Evolutionary conservation across 352 stramenopile genomes (phyloP).

Genomic region (Globisporangium polare): DNA sequence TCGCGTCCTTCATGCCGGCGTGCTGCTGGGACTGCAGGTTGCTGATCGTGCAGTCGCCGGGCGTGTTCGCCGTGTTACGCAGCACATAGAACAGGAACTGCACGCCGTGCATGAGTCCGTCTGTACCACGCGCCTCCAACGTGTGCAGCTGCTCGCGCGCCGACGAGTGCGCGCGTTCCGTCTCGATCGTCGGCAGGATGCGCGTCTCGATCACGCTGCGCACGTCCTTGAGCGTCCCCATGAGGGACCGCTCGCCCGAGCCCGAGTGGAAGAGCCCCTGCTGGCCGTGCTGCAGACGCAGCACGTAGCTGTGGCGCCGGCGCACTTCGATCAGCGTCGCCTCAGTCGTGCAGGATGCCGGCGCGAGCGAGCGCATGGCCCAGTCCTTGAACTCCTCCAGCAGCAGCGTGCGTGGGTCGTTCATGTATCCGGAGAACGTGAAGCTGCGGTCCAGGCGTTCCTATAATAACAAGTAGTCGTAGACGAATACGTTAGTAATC

Average conservation of each 20-base stretch:
- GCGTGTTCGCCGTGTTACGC: constrained; percentile 79
- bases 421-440: constrained; percentile 75
- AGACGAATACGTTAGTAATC: neutral
- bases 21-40: constrained; percentile 81
- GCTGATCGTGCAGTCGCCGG: constrained; percentile 79
- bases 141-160: constrained; percentile 78
- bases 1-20: constrained; percentile 80
- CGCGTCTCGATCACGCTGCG: constrained; percentile 74
- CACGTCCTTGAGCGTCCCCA: constrained; percentile 81
- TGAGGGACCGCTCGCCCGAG: constrained; percentile 64
- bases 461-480: constrained; percentile 17
- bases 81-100: constrained; percentile 88
- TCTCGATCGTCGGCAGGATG: constrained; percentile 76
- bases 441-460: constrained; percentile 77
- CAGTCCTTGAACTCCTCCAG: constrained; percentile 87
- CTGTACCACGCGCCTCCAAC: constrained; percentile 68
- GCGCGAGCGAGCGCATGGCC: constrained; percentile 74
- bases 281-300: constrained; percentile 75
- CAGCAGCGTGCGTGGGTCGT: constrained; percentile 76
- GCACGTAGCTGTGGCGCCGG: constrained; percentile 68
- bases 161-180: constrained; percentile 75
- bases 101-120: constrained; percentile 82
- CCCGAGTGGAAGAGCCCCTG: constrained; percentile 79
- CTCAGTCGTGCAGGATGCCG: constrained; percentile 73
- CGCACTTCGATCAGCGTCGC: constrained; percentile 73